Conservation (phyloP, 1,284 basidiomycete species). For the Vanrija humicola region DNA sequence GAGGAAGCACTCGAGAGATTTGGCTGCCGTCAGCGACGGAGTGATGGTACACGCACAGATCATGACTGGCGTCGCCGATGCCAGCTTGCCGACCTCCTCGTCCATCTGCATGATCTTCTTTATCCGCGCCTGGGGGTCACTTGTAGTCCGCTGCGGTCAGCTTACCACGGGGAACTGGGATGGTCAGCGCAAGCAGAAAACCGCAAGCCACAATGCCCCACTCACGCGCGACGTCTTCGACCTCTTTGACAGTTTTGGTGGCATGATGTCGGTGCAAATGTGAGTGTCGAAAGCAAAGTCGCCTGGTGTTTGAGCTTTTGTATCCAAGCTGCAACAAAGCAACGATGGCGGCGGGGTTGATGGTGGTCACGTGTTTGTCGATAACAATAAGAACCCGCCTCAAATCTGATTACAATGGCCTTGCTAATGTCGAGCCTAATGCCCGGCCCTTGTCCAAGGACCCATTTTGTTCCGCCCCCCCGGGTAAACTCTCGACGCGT, state of each 20-base stretch:
- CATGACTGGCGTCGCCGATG: conserved; percentile 92
- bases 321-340: too few relatives aligned
- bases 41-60: conserved; percentile 66
- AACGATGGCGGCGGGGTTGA: background rate
- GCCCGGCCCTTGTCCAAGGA: background rate
- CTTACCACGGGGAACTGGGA: conserved; percentile 40
- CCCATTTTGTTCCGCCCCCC: background rate
- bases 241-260: conserved; percentile 25
- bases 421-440: background rate
- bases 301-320: background rate
- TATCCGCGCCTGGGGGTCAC: conserved; percentile 67
- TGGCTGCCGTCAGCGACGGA: conserved; percentile 59
- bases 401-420: background rate
- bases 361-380: background rate
- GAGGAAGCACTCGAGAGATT: conserved; percentile 93
- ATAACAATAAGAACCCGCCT: background rate
- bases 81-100: conserved; percentile 98
- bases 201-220: background rate
- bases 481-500: background rate
- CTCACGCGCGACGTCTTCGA: conserved; percentile 38
- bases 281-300: background rate
- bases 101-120: conserved; percentile 99
- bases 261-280: conserved; percentile 9
- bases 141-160: background rate
- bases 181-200: conserved; percentile 11